Evolutionary conservation across 495 filamentous ascomycete species (phyloP).

Genomic region (Aspergillus bridgeri): DNA sequence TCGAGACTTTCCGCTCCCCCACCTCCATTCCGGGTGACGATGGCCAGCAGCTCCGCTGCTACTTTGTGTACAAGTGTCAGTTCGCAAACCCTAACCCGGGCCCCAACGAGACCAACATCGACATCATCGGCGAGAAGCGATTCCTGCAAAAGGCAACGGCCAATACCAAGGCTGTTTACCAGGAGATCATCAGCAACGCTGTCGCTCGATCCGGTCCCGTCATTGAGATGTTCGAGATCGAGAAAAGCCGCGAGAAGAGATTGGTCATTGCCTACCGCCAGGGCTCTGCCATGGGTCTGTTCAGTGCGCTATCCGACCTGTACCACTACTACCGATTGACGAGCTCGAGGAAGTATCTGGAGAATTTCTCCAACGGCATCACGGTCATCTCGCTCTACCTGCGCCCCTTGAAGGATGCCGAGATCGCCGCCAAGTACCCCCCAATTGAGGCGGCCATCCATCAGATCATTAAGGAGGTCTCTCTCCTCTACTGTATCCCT

Average conservation of each 20-base stretch:
- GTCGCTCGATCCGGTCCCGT: slow-evolving; percentile 84
- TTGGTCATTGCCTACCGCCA: slow-evolving; percentile 92
- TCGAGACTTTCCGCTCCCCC: slow-evolving; percentile 91
- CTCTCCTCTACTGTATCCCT: slow-evolving; percentile 93
- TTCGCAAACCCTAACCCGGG: slow-evolving; percentile 72
- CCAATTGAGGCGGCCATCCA: slow-evolving; percentile 92
- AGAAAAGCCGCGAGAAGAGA: slow-evolving; percentile 83
- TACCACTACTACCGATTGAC: slow-evolving; percentile 99
- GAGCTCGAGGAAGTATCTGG: slow-evolving; percentile 93
- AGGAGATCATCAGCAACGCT: slow-evolving; percentile 83
- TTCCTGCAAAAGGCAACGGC: slow-evolving; percentile 93
- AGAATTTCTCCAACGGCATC: slow-evolving; percentile 98
- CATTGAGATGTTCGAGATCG: slow-evolving; percentile 96
- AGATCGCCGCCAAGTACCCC: slow-evolving; percentile 54
- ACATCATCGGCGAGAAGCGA: slow-evolving; percentile 87
- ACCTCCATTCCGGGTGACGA: slow-evolving; percentile 66
- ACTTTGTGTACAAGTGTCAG: slow-evolving; percentile 95
- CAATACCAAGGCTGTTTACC: slow-evolving; percentile 93
- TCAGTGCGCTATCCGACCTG: slow-evolving; percentile 90
- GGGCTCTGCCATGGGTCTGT: slow-evolving; percentile 87
- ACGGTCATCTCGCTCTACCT: slow-evolving; percentile 95
- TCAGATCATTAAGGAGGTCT: slow-evolving; percentile 98
- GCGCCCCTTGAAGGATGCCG: slow-evolving; percentile 57
- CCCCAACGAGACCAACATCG: slow-evolving; percentile 79
- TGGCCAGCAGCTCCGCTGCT: slow-evolving; percentile 86